phyloP scores from a whole-genome alignment of 1,139 yeast genomes.

The Geotrichum citri-aurantii region DNA sequence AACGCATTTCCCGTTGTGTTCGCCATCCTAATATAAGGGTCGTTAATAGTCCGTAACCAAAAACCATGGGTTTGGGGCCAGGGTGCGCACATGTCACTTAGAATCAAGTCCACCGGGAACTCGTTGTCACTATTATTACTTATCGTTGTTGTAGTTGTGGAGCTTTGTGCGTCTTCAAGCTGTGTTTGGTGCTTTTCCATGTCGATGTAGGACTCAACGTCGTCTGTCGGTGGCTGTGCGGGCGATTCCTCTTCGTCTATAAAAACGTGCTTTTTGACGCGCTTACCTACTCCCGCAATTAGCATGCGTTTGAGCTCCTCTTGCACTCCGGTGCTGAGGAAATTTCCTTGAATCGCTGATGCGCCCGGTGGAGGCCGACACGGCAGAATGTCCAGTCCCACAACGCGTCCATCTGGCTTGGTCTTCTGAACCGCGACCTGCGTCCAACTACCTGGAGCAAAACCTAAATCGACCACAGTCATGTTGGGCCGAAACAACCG shows the following conservation, averaged over 20 bases:
- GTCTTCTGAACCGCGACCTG: constrained; percentile 66
- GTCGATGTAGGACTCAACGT: constrained; percentile 21
- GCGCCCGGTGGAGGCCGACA: constrained; percentile 76
- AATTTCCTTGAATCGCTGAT: constrained; percentile 79
- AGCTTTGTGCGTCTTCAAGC: constrained; percentile 7
- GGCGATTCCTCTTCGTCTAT: constrained; percentile 32
- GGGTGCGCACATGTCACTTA: constrained; percentile 87
- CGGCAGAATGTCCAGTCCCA: constrained; percentile 83
- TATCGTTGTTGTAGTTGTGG: constrained; percentile 1
- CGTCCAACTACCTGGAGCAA: constrained; percentile 96
- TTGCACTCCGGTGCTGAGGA: constrained; percentile 63
- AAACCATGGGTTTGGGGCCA: constrained; percentile 59
- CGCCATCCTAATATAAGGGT: constrained; percentile 72
- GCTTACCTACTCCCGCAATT: constrained; percentile 30
- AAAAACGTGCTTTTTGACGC: constrained; percentile 32
- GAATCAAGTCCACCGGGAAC: constrained; percentile 56
- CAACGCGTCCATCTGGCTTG: constrained; percentile 53
- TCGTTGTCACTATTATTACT: constrained; percentile 3
- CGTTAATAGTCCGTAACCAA: constrained; percentile 68
- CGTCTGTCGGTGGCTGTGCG: constrained; percentile 16
- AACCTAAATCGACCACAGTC: constrained; percentile 83
- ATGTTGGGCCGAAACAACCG: constrained; percentile 50
- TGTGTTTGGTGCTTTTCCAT: constrained; percentile 18
- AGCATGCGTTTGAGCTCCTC: constrained; percentile 53
- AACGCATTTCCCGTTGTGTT: constrained; percentile 61